phyloP scores from a whole-genome alignment of 768 basidiomycete genomes.

The Tephrocybe sp. region DNA sequence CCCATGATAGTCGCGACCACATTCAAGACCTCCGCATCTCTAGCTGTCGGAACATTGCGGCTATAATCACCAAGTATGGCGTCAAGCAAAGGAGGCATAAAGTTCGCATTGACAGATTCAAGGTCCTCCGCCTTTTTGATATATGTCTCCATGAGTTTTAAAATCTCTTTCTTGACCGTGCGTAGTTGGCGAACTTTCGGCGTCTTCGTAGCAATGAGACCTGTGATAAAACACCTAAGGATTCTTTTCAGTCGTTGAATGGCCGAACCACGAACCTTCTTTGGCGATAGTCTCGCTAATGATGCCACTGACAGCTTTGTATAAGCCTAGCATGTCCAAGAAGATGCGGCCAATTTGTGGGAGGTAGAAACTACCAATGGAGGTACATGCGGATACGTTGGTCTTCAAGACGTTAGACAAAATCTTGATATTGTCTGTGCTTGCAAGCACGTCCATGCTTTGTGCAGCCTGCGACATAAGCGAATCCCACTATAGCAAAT shows the following conservation, averaged over 20 bases:
- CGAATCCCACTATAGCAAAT: conserved; percentile 78
- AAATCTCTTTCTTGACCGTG: conserved; percentile 97
- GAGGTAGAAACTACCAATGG: conserved; percentile 94
- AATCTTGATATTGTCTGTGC: conserved; percentile 93
- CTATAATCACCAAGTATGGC: conserved; percentile 98
- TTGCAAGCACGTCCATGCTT: conserved; percentile 88
- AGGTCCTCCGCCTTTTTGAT: conserved; percentile 96
- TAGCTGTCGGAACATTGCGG: conserved; percentile 86
- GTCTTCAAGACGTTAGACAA: conserved; percentile 96
- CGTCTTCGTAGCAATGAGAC: conserved; percentile 90
- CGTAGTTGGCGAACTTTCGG: conserved; percentile 92
- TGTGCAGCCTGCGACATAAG: conserved; percentile 94
- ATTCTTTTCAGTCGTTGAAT: neutral
- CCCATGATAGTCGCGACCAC: conserved; percentile 94
- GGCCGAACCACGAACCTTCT: conserved; percentile 57
- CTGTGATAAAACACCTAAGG: conserved; percentile 34
- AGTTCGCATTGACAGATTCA: conserved; percentile 85
- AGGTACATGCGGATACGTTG: conserved; percentile 95
- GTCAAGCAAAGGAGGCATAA: conserved; percentile 93
- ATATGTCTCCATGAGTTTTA: conserved; percentile 97
- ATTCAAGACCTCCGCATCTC: conserved; percentile 96
- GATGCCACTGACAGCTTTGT: conserved; percentile 95
- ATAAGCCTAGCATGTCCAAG: conserved; percentile 96
- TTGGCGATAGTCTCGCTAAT: conserved; percentile 90
- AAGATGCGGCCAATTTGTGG: conserved; percentile 97